A percentile compares a stretch with the other conserved stretches of the same genome.
Conservation (phyloP, 2,329 filamentous ascomycete species). For the Neopestalotiopsis sp. region DNA sequence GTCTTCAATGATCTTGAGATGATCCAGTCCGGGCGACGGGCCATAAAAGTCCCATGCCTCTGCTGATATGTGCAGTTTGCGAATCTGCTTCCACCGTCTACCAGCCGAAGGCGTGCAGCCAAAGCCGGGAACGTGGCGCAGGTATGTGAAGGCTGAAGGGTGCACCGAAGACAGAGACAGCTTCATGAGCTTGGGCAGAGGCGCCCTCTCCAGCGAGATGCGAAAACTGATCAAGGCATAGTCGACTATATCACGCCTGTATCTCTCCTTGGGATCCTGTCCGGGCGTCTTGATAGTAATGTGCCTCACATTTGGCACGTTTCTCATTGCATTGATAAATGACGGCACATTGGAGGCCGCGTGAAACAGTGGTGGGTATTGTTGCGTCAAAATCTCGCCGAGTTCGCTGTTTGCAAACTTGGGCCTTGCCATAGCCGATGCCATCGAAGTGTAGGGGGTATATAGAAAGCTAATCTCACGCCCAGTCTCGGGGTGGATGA, state of each 20-base stretch:
- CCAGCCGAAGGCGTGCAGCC: constrained; percentile 75
- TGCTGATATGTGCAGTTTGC: constrained; percentile 73
- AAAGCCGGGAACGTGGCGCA: constrained; percentile 76
- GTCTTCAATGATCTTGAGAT: constrained; percentile 79
- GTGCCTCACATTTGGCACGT: constrained; percentile 73
- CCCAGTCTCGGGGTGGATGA: constrained; percentile 78
- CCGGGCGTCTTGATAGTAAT: constrained; percentile 78
- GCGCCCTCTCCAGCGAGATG: constrained; percentile 78
- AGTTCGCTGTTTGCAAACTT: constrained; percentile 83
- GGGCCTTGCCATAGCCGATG: constrained; percentile 65
- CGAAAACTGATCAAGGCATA: constrained; percentile 87
- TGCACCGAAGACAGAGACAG: constrained; percentile 78
- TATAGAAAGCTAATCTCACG: constrained; percentile 83
- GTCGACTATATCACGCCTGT: constrained; percentile 80
- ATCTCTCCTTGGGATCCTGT: constrained; percentile 70
- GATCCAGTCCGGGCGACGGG: constrained; percentile 66
- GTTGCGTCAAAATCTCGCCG: constrained; percentile 80
- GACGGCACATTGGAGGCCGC: constrained; percentile 86
- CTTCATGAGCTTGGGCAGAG: constrained; percentile 67
- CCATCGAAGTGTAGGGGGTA: constrained; percentile 73
- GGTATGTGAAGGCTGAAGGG: constrained; percentile 75
- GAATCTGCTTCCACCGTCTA: constrained; percentile 79
- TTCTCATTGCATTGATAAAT: constrained; percentile 76
- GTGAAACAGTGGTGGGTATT: constrained; percentile 89
- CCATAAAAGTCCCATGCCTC: constrained; percentile 71